These are phyloP conservation scores for Aspergillus fumigatus DNA, from an alignment of 2,329 filamentous ascomycete species.

Conservation along the genomic window DNA sequence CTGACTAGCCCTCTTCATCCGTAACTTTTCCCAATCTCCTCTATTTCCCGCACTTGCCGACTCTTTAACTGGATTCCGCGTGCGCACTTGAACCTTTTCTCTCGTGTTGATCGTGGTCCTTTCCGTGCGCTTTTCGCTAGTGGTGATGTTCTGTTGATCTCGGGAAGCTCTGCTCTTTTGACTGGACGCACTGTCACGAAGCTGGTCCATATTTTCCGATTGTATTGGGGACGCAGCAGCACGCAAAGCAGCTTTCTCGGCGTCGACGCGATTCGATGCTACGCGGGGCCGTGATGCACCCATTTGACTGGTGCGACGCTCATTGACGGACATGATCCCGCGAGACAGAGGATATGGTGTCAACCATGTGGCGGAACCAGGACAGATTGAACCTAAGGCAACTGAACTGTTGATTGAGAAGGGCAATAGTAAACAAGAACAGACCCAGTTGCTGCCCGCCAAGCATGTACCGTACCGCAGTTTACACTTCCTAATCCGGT, in stretches of 20 bases:
- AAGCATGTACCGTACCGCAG: conserved; percentile 11
- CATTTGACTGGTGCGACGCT: conserved; percentile 36
- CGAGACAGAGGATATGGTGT: conserved; percentile 15
- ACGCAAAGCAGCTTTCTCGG: conserved; percentile 24
- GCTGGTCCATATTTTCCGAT: conserved; percentile 27
- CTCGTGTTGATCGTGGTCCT: conserved; percentile 53
- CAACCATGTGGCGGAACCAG: conserved; percentile 19
- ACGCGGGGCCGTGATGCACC: conserved; percentile 38
- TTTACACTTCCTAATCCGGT: conserved; percentile 4
- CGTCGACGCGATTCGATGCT: conserved; percentile 36
- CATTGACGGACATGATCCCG: conserved; percentile 38
- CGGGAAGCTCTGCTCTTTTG: conserved; percentile 30
- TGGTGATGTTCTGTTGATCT: conserved; percentile 26
- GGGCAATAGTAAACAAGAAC: neutral
- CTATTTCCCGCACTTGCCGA: conserved; percentile 27
- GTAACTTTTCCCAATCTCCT: conserved; percentile 32
- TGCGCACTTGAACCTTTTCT: conserved; percentile 58
- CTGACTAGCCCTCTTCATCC: conserved; percentile 23
- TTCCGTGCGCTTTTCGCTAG: conserved; percentile 38
- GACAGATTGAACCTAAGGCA: neutral
- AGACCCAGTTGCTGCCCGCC: neutral
- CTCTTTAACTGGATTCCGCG: conserved; percentile 54
- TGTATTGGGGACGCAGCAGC: conserved; percentile 29
- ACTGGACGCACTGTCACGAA: conserved; percentile 27
- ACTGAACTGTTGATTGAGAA: neutral